Conservation (phyloP, 441 rosid species). For the Populus hybrid region DNA sequence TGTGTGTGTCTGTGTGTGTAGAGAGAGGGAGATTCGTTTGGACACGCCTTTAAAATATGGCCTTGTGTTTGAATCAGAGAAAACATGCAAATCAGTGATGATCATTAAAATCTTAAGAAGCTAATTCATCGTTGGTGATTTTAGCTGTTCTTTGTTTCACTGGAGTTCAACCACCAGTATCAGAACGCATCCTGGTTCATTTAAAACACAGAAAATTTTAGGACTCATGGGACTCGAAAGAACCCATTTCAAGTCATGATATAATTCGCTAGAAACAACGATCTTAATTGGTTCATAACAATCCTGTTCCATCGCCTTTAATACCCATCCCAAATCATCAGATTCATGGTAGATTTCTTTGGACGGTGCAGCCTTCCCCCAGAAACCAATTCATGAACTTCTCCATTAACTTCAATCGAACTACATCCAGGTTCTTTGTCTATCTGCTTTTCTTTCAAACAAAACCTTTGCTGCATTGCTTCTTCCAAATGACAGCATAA, state of each 20-base stretch:
- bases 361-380: slow-evolving; percentile 47
- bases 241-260: not conserved
- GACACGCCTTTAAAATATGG: not conserved
- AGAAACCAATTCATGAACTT: slow-evolving; percentile 41
- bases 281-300: not conserved
- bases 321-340: slow-evolving; percentile 27
- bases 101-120: not conserved
- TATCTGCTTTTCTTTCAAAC: slow-evolving; percentile 33
- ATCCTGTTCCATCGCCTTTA: slow-evolving; percentile 15
- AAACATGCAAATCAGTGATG: not conserved
- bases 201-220: too few relatives aligned
- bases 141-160: not conserved
- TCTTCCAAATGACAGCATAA: slow-evolving; percentile 44
- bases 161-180: not conserved
- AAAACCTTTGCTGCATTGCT: slow-evolving; percentile 41
- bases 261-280: not conserved
- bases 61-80: not conserved
- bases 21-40: too few relatives aligned
- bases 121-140: not conserved
- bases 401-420: slow-evolving; percentile 42
- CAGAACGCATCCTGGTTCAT: not conserved
- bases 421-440: slow-evolving; percentile 51
- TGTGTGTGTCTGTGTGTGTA: too few relatives aligned
- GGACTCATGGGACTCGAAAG: not conserved
- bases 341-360: slow-evolving; percentile 46